A percentile compares a stretch with the other conserved stretches of the same genome.
These are phyloP conservation scores for Rhynchosporium agropyri DNA, from an alignment of 2,329 filamentous ascomycete genomes.

Conservation along the genomic window DNA sequence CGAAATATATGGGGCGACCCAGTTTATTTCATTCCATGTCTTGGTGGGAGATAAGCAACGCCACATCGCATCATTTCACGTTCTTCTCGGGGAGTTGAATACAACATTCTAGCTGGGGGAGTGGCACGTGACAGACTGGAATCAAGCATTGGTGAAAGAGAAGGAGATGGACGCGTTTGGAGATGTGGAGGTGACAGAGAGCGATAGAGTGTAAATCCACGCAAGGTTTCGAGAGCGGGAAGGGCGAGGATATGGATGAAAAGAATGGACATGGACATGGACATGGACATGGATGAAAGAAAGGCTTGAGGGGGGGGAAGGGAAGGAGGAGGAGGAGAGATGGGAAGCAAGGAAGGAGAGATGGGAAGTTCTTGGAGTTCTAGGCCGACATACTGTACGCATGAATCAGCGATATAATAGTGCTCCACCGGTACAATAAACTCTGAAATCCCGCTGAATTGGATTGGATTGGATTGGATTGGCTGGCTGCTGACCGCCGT, in stretches of 20 bases:
- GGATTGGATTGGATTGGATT: neutral
- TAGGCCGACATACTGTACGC: no score
- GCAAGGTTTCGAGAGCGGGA: no score
- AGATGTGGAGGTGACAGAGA: neutral
- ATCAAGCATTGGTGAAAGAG: neutral
- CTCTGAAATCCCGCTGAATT: neutral
- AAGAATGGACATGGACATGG: no score
- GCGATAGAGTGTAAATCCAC: neutral
- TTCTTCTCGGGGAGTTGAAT: neutral
- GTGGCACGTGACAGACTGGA: no score
- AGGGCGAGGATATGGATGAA: no score
- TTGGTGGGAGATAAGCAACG: neutral
- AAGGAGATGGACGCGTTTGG: neutral
- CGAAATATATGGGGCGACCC: no score
- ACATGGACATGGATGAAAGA: neutral
- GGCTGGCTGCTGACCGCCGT: neutral
- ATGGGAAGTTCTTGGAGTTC: neutral
- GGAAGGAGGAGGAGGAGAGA: neutral
- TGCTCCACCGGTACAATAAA: no score
- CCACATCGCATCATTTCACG: slow-evolving; percentile 6
- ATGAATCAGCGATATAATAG: no score
- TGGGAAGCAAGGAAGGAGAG: neutral
- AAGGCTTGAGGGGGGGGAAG: neutral
- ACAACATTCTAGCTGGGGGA: no score
- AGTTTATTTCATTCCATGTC: neutral